Evolutionary conservation across 1,139 yeast genomes (phyloP).

Genomic region (Meyerozyma sp.): DNA sequence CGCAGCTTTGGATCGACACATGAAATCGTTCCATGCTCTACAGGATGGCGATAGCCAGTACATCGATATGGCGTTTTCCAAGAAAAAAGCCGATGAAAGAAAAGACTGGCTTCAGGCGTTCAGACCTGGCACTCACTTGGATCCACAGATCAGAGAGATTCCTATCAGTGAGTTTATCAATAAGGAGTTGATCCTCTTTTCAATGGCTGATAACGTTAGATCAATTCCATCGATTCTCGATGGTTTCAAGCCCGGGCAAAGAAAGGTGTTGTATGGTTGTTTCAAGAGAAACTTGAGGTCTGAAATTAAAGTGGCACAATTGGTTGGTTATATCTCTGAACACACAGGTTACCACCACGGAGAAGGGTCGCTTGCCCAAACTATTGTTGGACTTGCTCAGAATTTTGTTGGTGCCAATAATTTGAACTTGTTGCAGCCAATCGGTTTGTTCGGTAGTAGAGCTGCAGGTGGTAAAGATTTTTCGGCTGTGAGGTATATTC

Average conservation of each 20-base stretch:
- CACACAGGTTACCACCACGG: conserved; percentile 96
- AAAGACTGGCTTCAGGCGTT: conserved; percentile 93
- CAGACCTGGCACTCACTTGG: conserved; percentile 89
- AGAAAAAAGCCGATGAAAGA: conserved; percentile 94
- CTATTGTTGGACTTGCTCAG: conserved; percentile 92
- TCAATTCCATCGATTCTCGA: conserved; percentile 93
- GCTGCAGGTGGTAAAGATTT: conserved; percentile 98
- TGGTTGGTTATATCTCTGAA: conserved; percentile 87
- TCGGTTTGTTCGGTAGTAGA: conserved; percentile 96
- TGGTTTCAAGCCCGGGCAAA: conserved; percentile 96
- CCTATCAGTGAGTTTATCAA: conserved; percentile 94
- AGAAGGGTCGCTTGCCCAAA: conserved; percentile 79
- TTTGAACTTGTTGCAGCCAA: conserved; percentile 77
- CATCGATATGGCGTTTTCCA: conserved; percentile 91
- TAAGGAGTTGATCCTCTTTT: conserved; percentile 88
- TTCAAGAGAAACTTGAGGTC: conserved; percentile 72
- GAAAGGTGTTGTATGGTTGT: conserved; percentile 87
- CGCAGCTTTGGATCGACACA: conserved; percentile 76
- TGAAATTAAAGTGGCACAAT: conserved; percentile 87
- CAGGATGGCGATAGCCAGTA: conserved; percentile 75
- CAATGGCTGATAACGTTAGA: conserved; percentile 95
- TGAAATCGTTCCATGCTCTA: conserved; percentile 79
- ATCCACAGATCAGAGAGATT: conserved; percentile 69
- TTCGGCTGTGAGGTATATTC: conserved; percentile 97
- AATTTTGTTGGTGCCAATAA: conserved; percentile 93